Base-by-base conservation (phyloP, 2,329 filamentous ascomycete species). In the Orbilia javanica region DNA sequence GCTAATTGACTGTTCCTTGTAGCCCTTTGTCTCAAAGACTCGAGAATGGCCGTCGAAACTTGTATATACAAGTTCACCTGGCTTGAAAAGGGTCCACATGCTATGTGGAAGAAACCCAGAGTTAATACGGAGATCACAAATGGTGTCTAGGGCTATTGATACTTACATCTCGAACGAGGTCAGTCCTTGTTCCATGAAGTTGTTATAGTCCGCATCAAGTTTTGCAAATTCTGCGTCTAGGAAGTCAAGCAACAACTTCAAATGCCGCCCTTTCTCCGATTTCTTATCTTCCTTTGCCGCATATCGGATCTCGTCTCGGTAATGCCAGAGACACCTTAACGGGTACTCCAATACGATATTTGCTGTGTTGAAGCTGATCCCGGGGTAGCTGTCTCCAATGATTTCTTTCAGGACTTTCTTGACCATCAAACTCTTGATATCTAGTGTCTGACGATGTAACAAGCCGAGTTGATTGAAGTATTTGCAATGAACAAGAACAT, bases 21-120 rank as follows among this genome's bases (percentile, higher is more conserved):
- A 82, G 34, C 79, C 81, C 3, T 71, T 48, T 5, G 84, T 76
- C 27, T 81, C 82, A 73, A 82, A 84, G 3, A 82, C 83, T 15
- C 83, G 82, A 44, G 81, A 60, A 52, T 83, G 84, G 7, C 84
- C 86, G 66, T 84, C 83, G 77, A 84, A 82, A 5, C 82, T 81
- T 0, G 85, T 83, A 63, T 85, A 84, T 1, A 88, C 81, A 4
- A 83, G 83, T 52, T 82, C 83, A 0, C 86, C 86, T 0, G 87
- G 87, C 63, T 85, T 84, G 80, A 88, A 88, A 29, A 89, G 85
- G n/a, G 86, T 86, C 87, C 87, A 88, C 8, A 86, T 84, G 65
- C 27, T 82, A 68, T 13, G 82, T 80, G 62, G 31, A 83, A 81
- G 11, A 5, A 15, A 15, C 36, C 11, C 8, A 2, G 5, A 3